Evolutionary conservation across 208 protist species (phyloP).

Genomic region (Herpetomonas samuelpessoai): DNA sequence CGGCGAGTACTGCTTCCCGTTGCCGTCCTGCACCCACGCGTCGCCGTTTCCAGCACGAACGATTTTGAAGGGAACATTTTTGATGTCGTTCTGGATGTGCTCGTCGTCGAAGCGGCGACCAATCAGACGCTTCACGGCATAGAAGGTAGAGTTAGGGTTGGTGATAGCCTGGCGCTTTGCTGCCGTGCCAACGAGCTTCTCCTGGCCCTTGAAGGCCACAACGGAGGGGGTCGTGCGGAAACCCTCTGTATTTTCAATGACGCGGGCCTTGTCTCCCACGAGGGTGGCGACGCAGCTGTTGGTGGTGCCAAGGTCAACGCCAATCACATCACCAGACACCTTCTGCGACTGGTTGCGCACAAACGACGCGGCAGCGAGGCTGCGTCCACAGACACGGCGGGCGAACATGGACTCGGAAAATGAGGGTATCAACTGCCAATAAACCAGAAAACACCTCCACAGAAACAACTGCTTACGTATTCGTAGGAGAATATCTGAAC

Average conservation of each 20-base stretch:
- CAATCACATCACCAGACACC: constrained; percentile 80
- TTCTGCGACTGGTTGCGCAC: constrained; percentile 51
- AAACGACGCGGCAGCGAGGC: constrained; percentile 24
- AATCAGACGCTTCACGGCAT: constrained; percentile 86
- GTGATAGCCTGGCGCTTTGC: constrained; percentile 85
- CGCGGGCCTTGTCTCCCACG: constrained; percentile 92
- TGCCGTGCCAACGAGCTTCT: constrained; percentile 78
- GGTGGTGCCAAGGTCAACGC: constrained; percentile 85
- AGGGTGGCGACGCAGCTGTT: constrained; percentile 69
- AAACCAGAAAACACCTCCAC: too few species aligned
- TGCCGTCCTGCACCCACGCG: constrained; percentile 92
- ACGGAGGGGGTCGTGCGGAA: constrained; percentile 85
- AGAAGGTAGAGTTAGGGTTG: constrained; percentile 80
- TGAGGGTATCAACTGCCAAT: too few species aligned
- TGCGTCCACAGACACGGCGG: constrained; percentile 47
- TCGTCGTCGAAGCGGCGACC: constrained; percentile 71
- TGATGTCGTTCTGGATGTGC: constrained; percentile 72
- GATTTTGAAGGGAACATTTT: constrained; percentile 96
- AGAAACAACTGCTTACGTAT: too few species aligned
- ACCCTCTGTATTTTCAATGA: constrained; percentile 79
- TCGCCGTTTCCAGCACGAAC: constrained; percentile 85
- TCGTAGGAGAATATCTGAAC: too few species aligned
- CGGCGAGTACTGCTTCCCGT: constrained; percentile 87
- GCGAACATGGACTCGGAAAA: too few species aligned
- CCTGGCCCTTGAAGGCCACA: constrained; percentile 74